These are phyloP conservation scores for Alternaria incomplexa DNA, from an alignment of 2,329 filamentous ascomycete genomes.

Conservation along the genomic window DNA sequence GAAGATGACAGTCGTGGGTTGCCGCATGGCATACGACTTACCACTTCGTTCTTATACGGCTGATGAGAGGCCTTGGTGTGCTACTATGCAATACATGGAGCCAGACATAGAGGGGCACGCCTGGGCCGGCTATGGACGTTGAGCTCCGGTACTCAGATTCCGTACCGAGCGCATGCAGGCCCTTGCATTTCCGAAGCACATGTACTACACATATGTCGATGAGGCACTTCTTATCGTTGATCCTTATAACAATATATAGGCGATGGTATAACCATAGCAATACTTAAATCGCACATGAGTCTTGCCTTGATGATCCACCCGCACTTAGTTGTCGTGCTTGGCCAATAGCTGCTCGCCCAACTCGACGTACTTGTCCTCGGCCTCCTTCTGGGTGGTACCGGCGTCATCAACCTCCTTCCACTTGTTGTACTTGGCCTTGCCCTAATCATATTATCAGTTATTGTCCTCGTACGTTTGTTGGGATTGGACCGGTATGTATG, in stretches of 20 bases:
- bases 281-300: conserved; percentile 11
- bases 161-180: not conserved
- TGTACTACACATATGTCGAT: not conserved
- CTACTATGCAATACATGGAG: conserved; percentile 63
- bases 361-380: conserved; percentile 78
- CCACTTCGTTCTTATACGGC: conserved; percentile 71
- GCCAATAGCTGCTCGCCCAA: conserved; percentile 74
- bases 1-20: conserved; percentile 60
- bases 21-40: conserved; percentile 83
- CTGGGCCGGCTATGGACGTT: conserved; percentile 43
- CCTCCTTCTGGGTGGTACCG: conserved; percentile 66
- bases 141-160: not conserved
- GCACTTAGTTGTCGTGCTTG: conserved; percentile 65
- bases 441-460: conserved; percentile 54
- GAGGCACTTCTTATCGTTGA: not conserved
- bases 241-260: not conserved
- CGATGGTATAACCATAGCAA: conserved; percentile 32
- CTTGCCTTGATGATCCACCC: not conserved
- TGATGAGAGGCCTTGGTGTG: conserved; percentile 78
- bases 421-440: conserved; percentile 78
- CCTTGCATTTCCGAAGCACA: not conserved
- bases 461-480: not conserved
- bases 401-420: conserved; percentile 76
- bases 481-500: not conserved
- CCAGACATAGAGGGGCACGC: conserved; percentile 64